Evolutionary conservation across 306 rosid genomes (phyloP).

Genomic region (Arachis stenosperma): DNA sequence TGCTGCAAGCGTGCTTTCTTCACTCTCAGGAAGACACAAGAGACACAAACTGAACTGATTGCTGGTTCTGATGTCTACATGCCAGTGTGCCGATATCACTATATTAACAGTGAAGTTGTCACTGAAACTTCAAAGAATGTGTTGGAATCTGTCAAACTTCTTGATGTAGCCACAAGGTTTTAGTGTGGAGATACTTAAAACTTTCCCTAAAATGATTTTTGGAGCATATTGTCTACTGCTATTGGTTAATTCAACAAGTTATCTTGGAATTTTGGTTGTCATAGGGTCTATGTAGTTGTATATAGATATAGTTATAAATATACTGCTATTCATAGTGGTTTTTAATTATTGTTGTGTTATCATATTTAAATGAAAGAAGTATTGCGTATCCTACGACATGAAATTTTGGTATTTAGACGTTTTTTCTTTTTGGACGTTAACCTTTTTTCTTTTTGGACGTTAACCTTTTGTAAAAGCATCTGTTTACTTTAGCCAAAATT

Average conservation of each 20-base stretch:
- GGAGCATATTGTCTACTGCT: conserved; percentile 13
- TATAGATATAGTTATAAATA: not conserved
- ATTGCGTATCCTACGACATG: not conserved
- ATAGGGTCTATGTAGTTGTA: not conserved
- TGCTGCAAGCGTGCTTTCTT: conserved; percentile 93
- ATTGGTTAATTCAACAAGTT: conserved; percentile 1
- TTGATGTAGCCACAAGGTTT: conserved; percentile 46
- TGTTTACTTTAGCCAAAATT: no score
- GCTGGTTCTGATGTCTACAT: conserved; percentile 84
- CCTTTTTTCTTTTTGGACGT: no score
- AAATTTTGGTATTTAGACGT: no score
- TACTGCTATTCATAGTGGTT: not conserved
- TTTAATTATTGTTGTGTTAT: not conserved
- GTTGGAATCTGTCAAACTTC: conserved; percentile 47
- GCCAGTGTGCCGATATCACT: conserved; percentile 88
- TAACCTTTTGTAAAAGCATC: no score
- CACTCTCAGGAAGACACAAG: conserved; percentile 71
- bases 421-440: no score
- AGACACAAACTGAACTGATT: conserved; percentile 67
- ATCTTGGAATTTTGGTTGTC: conserved; percentile 23
- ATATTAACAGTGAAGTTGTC: conserved; percentile 58
- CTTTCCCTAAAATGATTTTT: not conserved
- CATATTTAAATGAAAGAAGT: not conserved
- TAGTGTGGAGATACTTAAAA: conserved; percentile 36
- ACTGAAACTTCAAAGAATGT: conserved; percentile 50